phyloP scores from a whole-genome alignment of 2,329 filamentous ascomycete genomes.

The Alternaria sp. region DNA sequence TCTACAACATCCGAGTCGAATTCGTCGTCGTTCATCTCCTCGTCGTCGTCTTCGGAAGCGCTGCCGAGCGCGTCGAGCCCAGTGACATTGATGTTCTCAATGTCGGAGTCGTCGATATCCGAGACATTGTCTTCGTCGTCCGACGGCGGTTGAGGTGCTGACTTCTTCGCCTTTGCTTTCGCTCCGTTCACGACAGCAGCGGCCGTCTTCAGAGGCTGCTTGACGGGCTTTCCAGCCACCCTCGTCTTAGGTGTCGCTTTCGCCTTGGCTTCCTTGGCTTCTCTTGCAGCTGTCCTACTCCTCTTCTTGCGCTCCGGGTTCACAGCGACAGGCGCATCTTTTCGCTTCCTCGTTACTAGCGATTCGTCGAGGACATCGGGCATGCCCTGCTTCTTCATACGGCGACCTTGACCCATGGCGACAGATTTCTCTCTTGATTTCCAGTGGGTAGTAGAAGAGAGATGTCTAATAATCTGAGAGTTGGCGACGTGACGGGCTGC shows the following conservation, averaged over 20 bases:
- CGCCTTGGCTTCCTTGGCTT: slow-evolving; percentile 25
- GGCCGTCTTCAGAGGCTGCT: slow-evolving; percentile 42
- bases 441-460: not conserved
- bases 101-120: slow-evolving; percentile 36
- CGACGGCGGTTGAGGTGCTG: slow-evolving; percentile 39
- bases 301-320: slow-evolving; percentile 66
- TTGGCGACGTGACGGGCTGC: slow-evolving; percentile 20
- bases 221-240: slow-evolving; percentile 17
- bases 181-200: slow-evolving; percentile 53
- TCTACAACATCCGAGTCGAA: slow-evolving; percentile 61
- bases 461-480: slow-evolving; percentile 11
- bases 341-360: slow-evolving; percentile 83
- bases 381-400: slow-evolving; percentile 94
- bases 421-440: slow-evolving; percentile 8
- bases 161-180: slow-evolving; percentile 46
- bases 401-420: slow-evolving; percentile 84
- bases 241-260: slow-evolving; percentile 30
- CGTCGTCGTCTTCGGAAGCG: slow-evolving; percentile 48
- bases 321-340: slow-evolving; percentile 70
- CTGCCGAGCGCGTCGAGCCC: slow-evolving; percentile 53
- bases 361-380: slow-evolving; percentile 82
- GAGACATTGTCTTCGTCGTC: slow-evolving; percentile 42
- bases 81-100: slow-evolving; percentile 47
- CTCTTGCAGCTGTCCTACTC: slow-evolving; percentile 56
- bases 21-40: slow-evolving; percentile 53